A percentile compares a stretch with the other conserved stretches of the same genome.
Evolutionary conservation across 2,329 filamentous ascomycete genomes (phyloP).

Genomic region (Alternaria arbusti): DNA sequence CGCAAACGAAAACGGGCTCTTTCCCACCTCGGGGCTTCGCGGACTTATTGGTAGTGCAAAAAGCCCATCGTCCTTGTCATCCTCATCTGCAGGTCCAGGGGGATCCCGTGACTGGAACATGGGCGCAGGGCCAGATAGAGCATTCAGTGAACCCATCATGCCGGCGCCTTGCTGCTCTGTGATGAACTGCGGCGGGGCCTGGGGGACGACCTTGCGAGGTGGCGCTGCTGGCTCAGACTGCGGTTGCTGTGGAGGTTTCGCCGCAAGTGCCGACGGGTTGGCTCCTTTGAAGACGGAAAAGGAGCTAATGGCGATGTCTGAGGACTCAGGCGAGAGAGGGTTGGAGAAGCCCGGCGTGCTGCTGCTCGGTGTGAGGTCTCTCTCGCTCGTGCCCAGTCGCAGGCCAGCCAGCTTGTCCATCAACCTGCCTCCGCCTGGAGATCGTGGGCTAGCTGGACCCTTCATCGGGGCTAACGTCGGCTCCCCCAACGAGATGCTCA

Average conservation of each 20-base stretch:
- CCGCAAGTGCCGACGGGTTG: conserved; percentile 48
- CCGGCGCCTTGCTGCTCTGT: conserved; percentile 49
- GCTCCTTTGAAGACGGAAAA: conserved; percentile 66
- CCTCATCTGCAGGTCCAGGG: conserved; percentile 43
- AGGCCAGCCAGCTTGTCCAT: conserved; percentile 81
- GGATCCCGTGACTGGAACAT: conserved; percentile 39
- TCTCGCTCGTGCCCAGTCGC: conserved; percentile 75
- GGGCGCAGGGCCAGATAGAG: conserved; percentile 45
- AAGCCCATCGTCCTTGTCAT: conserved; percentile 76
- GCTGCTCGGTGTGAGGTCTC: conserved; percentile 62
- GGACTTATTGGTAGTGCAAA: conserved; percentile 89
- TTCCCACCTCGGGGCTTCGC: conserved; percentile 82
- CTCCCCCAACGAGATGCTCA: conserved; percentile 47
- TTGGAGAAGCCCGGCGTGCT: conserved; percentile 43
- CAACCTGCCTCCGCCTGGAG: conserved; percentile 70
- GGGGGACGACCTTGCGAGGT: conserved; percentile 43
- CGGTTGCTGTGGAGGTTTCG: conserved; percentile 50
- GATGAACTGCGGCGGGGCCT: conserved; percentile 47
- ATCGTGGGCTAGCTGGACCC: conserved; percentile 66
- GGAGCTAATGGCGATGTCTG: conserved; percentile 66
- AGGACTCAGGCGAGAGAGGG: conserved; percentile 67
- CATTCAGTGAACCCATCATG: conserved; percentile 54
- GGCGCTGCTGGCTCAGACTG: conserved; percentile 28
- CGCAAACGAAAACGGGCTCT: conserved; percentile 75
- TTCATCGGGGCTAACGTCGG: conserved; percentile 51